These are phyloP conservation scores for Solanum virginianum DNA, from an alignment of 257 asterid species.

Conservation along the genomic window DNA sequence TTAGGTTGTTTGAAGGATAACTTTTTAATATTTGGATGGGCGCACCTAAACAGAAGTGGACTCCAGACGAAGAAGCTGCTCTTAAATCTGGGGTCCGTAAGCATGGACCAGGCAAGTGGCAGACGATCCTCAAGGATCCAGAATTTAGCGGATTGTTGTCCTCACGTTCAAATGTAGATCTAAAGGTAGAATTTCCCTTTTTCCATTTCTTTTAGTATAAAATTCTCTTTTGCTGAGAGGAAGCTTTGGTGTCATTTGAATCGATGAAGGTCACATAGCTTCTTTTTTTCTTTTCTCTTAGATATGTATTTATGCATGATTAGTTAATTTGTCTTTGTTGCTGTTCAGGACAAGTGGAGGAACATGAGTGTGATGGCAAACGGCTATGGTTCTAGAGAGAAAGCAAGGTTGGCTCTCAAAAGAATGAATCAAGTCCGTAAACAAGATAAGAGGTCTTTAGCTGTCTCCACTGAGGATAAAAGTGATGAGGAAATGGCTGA, in stretches of 20 bases:
- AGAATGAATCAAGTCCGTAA: constrained; percentile 49
- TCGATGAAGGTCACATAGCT: not conserved
- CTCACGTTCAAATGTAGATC: constrained; percentile 91
- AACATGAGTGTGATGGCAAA: constrained; percentile 95
- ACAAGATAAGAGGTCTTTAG: constrained; percentile 48
- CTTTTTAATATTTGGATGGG: constrained; percentile 40
- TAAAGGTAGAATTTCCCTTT: constrained; percentile 44
- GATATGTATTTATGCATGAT: not conserved
- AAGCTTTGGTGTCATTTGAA: not conserved
- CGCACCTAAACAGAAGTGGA: constrained; percentile 98
- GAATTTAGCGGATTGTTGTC: constrained; percentile 66
- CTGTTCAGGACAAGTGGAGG: constrained; percentile 90
- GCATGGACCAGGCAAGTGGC: constrained; percentile 97
- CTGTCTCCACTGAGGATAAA: constrained; percentile 23
- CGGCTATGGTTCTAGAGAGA: constrained; percentile 87
- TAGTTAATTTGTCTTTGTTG: constrained; percentile 6
- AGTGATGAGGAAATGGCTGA: constrained; percentile 64
- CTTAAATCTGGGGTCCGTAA: constrained; percentile 90
- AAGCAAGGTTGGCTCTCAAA: constrained; percentile 66
- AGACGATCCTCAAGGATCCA: constrained; percentile 88
- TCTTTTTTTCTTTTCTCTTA: not conserved
- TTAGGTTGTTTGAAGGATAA: not conserved
- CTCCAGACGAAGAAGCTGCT: constrained; percentile 96
- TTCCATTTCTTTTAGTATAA: not conserved
- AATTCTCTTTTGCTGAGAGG: not conserved